Percentiles rank a stretch among this genome's conserved stretches.
phyloP scores from a whole-genome alignment of 169 alveolate species.

The Plasmodium adleri region DNA sequence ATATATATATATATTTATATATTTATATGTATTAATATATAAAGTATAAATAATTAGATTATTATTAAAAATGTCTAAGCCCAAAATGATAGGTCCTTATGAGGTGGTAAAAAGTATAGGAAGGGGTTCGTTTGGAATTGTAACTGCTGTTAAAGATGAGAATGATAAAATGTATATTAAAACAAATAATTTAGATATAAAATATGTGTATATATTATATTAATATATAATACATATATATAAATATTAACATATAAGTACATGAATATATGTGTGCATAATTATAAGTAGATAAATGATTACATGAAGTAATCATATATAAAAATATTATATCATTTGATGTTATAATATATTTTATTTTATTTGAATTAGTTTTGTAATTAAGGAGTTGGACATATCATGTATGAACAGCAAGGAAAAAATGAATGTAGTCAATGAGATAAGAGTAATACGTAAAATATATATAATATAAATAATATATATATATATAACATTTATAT shows the following conservation, averaged over 20 bases:
- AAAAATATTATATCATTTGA: no score
- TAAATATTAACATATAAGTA: not conserved
- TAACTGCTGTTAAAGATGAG: slow-evolving; percentile 60
- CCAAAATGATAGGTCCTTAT: slow-evolving; percentile 65
- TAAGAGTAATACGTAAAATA: slow-evolving; percentile 5
- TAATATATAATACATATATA: not conserved
- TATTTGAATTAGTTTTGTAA: slow-evolving; percentile 52
- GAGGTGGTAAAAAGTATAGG: slow-evolving; percentile 74
- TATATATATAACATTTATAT: not conserved
- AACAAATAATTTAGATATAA: not conserved
- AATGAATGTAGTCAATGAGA: slow-evolving; percentile 65
- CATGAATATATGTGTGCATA: not conserved
- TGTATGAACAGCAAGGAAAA: slow-evolving; percentile 74
- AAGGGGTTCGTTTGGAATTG: slow-evolving; percentile 75
- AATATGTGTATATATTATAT: not conserved
- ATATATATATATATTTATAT: no score
- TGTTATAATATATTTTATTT: no score
- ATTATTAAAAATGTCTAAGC: slow-evolving; percentile 42
- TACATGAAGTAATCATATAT: no score
- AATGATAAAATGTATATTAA: slow-evolving; percentile 40
- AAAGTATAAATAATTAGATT: slow-evolving; percentile 4
- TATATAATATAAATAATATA: not conserved
- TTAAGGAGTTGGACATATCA: slow-evolving; percentile 71
- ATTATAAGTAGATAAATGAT: no score
- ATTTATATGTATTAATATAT: not conserved